Conservation (phyloP, 768 basidiomycete species). For the Trametes cinnabarina region DNA sequence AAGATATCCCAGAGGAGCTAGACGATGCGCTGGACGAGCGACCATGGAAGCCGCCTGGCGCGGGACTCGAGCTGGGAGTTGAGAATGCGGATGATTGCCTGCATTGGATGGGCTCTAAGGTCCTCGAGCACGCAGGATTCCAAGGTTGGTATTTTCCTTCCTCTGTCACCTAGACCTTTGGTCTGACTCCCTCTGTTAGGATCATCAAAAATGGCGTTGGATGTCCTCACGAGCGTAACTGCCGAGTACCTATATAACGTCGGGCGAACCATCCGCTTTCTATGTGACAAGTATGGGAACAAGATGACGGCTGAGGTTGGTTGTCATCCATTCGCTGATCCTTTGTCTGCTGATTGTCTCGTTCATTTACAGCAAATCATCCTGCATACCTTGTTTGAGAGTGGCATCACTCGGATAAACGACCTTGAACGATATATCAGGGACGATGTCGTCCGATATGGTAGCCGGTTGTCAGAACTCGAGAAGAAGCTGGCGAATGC, state of each 20-base stretch:
- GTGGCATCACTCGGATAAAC: constrained; percentile 72
- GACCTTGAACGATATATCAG: constrained; percentile 85
- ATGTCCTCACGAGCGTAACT: constrained; percentile 73
- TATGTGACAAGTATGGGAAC: constrained; percentile 75
- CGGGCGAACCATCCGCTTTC: constrained; percentile 79
- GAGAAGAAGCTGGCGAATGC: constrained; percentile 85
- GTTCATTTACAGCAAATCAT: constrained; percentile 75
- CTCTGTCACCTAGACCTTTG: background rate
- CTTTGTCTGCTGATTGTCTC: background rate
- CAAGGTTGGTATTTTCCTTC: constrained; percentile 57
- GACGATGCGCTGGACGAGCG: constrained; percentile 50
- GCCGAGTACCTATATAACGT: constrained; percentile 83
- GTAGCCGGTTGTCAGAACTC: constrained; percentile 69
- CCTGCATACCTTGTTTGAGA: constrained; percentile 87
- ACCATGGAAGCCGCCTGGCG: constrained; percentile 47
- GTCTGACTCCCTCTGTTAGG: constrained; percentile 40
- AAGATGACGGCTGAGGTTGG: constrained; percentile 85
- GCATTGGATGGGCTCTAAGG: constrained; percentile 69
- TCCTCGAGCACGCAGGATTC: constrained; percentile 88
- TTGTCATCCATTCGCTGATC: background rate
- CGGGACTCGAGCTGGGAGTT: constrained; percentile 53
- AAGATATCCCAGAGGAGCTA: constrained; percentile 28
- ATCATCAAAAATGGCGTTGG: constrained; percentile 70
- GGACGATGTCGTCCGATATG: constrained; percentile 86
- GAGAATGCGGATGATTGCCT: constrained; percentile 61